Evolutionary conservation across 2,329 filamentous ascomycete species (phyloP).

Genomic region (Ophiocordyceps robertsii): DNA sequence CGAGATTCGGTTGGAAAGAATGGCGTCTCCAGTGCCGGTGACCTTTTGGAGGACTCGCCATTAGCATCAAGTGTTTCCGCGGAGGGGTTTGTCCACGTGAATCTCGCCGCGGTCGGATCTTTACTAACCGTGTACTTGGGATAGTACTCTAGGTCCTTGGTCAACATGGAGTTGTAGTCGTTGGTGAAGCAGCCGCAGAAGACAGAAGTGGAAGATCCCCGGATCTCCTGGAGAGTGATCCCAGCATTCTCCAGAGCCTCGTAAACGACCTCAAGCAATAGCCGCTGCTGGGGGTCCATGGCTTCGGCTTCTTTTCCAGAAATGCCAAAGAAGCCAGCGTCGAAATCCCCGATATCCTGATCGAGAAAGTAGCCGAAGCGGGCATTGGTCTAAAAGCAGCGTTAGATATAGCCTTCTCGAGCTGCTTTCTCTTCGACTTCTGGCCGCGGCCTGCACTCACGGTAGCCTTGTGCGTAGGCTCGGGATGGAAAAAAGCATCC

Average conservation of each 20-base stretch:
- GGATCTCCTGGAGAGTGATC: slow-evolving; percentile 10
- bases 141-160: slow-evolving; percentile 15
- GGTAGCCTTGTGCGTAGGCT: slow-evolving; percentile 9
- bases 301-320: slow-evolving; percentile 8
- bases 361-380: slow-evolving; percentile 13
- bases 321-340: slow-evolving; percentile 10
- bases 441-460: slow-evolving; percentile 1
- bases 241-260: slow-evolving; percentile 17
- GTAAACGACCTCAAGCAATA: slow-evolving; percentile 16
- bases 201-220: slow-evolving; percentile 12
- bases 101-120: too few species aligned
- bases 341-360: slow-evolving; percentile 8
- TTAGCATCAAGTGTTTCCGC: background rate
- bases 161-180: slow-evolving; percentile 12
- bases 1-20: slow-evolving; percentile 19
- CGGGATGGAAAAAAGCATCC: slow-evolving; percentile 23
- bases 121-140: slow-evolving; percentile 15
- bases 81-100: too few species aligned
- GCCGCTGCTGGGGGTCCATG: slow-evolving; percentile 10
- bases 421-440: background rate
- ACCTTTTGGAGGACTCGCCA: slow-evolving; percentile 2
- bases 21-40: slow-evolving; percentile 14
- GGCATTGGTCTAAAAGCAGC: slow-evolving; percentile 5
- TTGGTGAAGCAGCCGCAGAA: slow-evolving; percentile 17
- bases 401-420: background rate